These are phyloP conservation scores for Carex parvula DNA, from an alignment of 176 grass and related monocot genomes.

Conservation along the genomic window DNA sequence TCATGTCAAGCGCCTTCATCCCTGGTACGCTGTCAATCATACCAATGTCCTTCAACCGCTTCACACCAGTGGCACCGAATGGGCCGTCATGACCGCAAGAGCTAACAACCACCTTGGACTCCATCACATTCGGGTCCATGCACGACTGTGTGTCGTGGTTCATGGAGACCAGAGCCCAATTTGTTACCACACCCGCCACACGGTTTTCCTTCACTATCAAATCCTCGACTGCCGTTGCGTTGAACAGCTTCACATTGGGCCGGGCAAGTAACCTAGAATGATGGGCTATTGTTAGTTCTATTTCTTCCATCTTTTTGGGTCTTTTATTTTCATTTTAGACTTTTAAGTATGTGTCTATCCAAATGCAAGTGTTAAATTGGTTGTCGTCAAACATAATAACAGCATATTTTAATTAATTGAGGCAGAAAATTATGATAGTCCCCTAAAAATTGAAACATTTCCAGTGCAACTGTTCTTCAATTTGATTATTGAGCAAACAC, in stretches of 20 bases:
- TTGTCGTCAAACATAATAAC: not conserved
- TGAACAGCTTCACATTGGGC: slow-evolving; percentile 97
- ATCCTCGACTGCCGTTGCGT: slow-evolving; percentile 87
- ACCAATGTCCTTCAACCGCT: slow-evolving; percentile 85
- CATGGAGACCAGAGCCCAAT: slow-evolving; percentile 93
- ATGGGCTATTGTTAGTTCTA: not conserved
- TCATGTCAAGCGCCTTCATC: slow-evolving; percentile 94
- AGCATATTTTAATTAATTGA: not conserved
- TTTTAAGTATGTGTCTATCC: not conserved
- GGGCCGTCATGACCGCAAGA: slow-evolving; percentile 95
- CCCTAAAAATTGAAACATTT: not conserved
- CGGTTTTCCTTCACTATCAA: slow-evolving; percentile 73
- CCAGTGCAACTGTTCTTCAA: not conserved
- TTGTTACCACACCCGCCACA: slow-evolving; percentile 86
- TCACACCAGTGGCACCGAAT: slow-evolving; percentile 86
- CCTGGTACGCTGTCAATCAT: slow-evolving; percentile 85
- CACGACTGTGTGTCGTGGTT: slow-evolving; percentile 98
- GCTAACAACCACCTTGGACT: slow-evolving; percentile 91
- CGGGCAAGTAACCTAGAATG: slow-evolving; percentile 44
- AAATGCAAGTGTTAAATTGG: not conserved
- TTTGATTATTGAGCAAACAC: too few relatives aligned
- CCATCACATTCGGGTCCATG: slow-evolving; percentile 99
- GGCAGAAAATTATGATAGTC: not conserved
- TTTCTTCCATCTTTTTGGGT: not conserved
- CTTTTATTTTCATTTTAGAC: not conserved